Evolutionary conservation across 805 yeast species (phyloP).

Genomic region (Myxozyma neotropica): DNA sequence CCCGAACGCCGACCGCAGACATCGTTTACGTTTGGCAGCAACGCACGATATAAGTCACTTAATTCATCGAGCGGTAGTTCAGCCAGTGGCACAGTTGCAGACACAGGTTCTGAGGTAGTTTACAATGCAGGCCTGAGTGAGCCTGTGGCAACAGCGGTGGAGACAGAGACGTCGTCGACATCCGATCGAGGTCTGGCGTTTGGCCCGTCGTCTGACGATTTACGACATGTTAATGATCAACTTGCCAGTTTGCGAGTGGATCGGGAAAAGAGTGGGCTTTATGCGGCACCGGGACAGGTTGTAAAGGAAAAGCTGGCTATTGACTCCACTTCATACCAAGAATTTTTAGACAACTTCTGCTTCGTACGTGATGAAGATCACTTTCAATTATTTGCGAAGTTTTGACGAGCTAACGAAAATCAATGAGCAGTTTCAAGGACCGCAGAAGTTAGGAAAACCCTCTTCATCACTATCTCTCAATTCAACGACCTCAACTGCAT

Average conservation of each 20-base stretch:
- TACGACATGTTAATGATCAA: conserved; percentile 30
- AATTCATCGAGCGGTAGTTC: background rate
- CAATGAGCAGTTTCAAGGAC: conserved; percentile 21
- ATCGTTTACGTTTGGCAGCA: conserved; percentile 6
- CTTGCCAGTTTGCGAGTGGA: conserved; percentile 23
- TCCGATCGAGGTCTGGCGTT: conserved; percentile 4
- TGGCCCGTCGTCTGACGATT: conserved; percentile 31
- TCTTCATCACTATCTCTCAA: background rate
- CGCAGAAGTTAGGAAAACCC: conserved; percentile 11
- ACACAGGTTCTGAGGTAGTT: background rate
- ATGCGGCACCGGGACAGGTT: background rate
- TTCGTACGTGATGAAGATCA: conserved; percentile 34
- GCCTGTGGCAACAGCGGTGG: conserved; percentile 4
- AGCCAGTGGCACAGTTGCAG: background rate
- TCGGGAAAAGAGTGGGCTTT: conserved; percentile 5
- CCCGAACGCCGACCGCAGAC: background rate
- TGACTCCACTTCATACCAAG: conserved; percentile 46
- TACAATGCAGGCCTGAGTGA: background rate
- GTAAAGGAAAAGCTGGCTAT: conserved; percentile 37
- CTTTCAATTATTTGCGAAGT: no score
- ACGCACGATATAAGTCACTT: conserved; percentile 6
- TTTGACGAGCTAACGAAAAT: no score
- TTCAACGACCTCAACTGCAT: background rate
- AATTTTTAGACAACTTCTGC: conserved; percentile 46
- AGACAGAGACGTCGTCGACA: background rate